Percentiles rank a stretch among this genome's conserved stretches.
phyloP scores from a whole-genome alignment of 176 grass and related monocot species.

The Oryza australiensis region DNA sequence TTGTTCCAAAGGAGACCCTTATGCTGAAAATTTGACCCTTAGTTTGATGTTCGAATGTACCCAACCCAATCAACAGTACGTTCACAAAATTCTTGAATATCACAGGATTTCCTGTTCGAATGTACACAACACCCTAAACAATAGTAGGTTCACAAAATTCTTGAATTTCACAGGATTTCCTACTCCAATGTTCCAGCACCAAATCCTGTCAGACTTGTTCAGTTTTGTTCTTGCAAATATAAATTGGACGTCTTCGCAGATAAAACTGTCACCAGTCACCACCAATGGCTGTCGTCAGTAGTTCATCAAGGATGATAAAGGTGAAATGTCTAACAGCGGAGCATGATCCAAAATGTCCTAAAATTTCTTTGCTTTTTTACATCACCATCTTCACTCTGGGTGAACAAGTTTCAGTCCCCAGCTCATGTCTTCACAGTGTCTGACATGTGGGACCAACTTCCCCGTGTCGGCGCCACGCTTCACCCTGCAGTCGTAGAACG shows the following conservation, averaged over 20 bases:
- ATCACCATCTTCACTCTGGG: constrained; percentile 21
- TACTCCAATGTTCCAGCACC: no score
- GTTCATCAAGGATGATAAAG: background rate
- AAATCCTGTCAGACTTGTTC: background rate
- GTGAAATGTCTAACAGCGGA: background rate
- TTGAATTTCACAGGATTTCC: background rate
- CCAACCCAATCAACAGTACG: background rate
- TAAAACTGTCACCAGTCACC: background rate
- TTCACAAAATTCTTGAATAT: background rate
- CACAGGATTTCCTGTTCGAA: background rate
- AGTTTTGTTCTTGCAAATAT: background rate
- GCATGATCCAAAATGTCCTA: background rate
- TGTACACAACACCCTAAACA: background rate
- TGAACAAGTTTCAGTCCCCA: constrained; percentile 55
- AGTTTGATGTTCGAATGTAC: no score
- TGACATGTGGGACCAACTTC: constrained; percentile 43
- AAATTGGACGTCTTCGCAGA: background rate
- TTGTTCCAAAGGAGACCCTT: no score
- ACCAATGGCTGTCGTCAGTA: background rate
- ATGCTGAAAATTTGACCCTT: background rate
- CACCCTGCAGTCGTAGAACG: constrained; percentile 33
- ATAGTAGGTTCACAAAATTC: no score
- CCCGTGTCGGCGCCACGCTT: constrained; percentile 35
- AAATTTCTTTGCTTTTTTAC: background rate
- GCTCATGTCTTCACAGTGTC: constrained; percentile 52